Conservation (phyloP, 2,329 filamentous ascomycete species). For the Aspergillus thermomutatus region DNA sequence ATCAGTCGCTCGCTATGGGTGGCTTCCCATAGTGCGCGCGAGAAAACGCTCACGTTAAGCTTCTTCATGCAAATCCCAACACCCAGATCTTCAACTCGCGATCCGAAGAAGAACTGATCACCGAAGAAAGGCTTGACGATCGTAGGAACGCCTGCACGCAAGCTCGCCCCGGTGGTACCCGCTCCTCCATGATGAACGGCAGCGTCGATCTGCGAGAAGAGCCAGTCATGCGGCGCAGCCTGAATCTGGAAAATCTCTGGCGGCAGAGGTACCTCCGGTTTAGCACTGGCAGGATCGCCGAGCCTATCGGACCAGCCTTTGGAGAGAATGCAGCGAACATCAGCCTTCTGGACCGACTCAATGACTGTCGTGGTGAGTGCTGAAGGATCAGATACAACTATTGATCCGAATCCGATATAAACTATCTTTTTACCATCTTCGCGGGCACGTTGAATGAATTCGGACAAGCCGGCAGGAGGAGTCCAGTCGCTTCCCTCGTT, state of each 20-base stretch:
- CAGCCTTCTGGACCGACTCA: slow-evolving; percentile 83
- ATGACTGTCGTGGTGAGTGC: slow-evolving; percentile 91
- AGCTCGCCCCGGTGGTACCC: slow-evolving; percentile 88
- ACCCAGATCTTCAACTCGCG: slow-evolving; percentile 84
- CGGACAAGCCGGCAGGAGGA: slow-evolving; percentile 70
- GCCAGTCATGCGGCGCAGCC: slow-evolving; percentile 91
- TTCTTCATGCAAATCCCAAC: slow-evolving; percentile 88
- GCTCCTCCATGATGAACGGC: slow-evolving; percentile 92
- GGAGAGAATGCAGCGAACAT: slow-evolving; percentile 89
- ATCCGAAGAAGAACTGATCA: slow-evolving; percentile 95
- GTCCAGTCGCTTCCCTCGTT: slow-evolving; percentile 70
- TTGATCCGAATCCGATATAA: slow-evolving; percentile 95
- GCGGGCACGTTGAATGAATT: slow-evolving; percentile 81
- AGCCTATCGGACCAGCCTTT: slow-evolving; percentile 95
- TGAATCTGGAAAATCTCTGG: slow-evolving; percentile 84
- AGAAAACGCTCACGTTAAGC: slow-evolving; percentile 81
- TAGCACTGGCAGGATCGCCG: slow-evolving; percentile 55
- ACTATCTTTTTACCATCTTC: slow-evolving; percentile 85
- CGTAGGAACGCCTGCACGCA: slow-evolving; percentile 86
- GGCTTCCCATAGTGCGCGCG: slow-evolving; percentile 83
- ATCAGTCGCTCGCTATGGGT: slow-evolving; percentile 91
- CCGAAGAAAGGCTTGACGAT: slow-evolving; percentile 97
- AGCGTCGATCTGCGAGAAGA: slow-evolving; percentile 90
- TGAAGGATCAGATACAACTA: slow-evolving; percentile 84
- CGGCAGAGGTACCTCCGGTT: slow-evolving; percentile 67